phyloP scores from a whole-genome alignment of 2,329 filamentous ascomycete species.

The Fusarium armeniacum region DNA sequence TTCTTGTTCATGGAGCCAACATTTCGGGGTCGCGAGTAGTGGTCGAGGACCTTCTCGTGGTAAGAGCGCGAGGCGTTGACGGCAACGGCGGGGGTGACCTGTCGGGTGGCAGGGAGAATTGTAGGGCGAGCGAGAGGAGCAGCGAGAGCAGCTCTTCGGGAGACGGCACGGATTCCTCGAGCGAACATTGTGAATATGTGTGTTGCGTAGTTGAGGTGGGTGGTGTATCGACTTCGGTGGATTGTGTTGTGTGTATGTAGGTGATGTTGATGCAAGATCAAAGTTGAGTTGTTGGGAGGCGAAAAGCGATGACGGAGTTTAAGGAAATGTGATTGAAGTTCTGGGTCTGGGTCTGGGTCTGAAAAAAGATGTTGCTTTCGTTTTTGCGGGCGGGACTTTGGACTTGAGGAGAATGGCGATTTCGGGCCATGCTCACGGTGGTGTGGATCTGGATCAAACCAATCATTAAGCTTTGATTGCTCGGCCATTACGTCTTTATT shows the following conservation, averaged over 20 bases:
- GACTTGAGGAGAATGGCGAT: slow-evolving; percentile 51
- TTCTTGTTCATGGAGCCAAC: slow-evolving; percentile 76
- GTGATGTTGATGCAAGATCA: slow-evolving; percentile 31
- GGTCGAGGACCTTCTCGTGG: slow-evolving; percentile 67
- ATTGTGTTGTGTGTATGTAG: slow-evolving; percentile 16
- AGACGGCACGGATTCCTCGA: slow-evolving; percentile 60
- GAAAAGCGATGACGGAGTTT: slow-evolving; percentile 46
- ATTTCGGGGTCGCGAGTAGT: slow-evolving; percentile 68
- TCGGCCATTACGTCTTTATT: slow-evolving; percentile 52
- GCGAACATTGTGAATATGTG: slow-evolving; percentile 60
- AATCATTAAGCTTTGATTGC: slow-evolving; percentile 50
- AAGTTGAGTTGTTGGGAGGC: slow-evolving; percentile 40
- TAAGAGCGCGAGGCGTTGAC: slow-evolving; percentile 62
- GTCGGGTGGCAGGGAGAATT: slow-evolving; percentile 57
- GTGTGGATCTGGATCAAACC: slow-evolving; percentile 30
- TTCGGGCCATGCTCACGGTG: slow-evolving; percentile 48
- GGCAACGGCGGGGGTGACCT: slow-evolving; percentile 58
- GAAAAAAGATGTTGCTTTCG: slow-evolving; percentile 48
- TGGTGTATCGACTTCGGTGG: slow-evolving; percentile 19
- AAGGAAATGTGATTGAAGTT: slow-evolving; percentile 37
- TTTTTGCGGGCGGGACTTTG: slow-evolving; percentile 47
- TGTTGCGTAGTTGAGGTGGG: slow-evolving; percentile 9
- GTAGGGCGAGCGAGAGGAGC: slow-evolving; percentile 57
- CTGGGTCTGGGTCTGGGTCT: slow-evolving; percentile 30
- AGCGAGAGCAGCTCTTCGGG: slow-evolving; percentile 60